Evolutionary conservation across 306 rosid genomes (phyloP).

Genomic region (Astragalus glycyphyllos): DNA sequence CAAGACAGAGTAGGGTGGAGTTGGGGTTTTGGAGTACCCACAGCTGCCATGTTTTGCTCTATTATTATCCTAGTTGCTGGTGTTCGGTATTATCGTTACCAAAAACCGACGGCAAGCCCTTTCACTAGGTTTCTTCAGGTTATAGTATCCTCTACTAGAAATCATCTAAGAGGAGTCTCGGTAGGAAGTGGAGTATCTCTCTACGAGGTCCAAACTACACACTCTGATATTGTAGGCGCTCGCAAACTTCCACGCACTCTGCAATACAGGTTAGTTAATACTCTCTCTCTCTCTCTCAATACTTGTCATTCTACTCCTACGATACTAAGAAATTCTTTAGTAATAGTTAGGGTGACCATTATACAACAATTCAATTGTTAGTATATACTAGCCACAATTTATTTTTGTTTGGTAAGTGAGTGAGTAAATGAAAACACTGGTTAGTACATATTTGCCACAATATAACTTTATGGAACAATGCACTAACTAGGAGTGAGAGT

Average conservation of each 20-base stretch:
- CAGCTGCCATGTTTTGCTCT: conserved; percentile 42
- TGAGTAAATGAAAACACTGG: no score
- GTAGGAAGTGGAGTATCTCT: conserved; percentile 31
- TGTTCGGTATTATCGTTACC: conserved; percentile 46
- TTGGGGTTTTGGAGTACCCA: conserved; percentile 61
- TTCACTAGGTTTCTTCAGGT: conserved; percentile 64
- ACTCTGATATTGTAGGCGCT: conserved; percentile 56
- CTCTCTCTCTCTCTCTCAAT: no score
- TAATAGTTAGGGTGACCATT: no score
- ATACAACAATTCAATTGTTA: no score
- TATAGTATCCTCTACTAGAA: conserved; percentile 47
- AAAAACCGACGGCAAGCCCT: conserved; percentile 69
- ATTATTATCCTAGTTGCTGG: conserved; percentile 46
- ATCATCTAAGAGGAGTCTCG: conserved; percentile 49
- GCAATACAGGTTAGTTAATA: conserved; percentile 44
- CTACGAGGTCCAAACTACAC: conserved; percentile 52
- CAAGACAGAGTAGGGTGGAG: conserved; percentile 54
- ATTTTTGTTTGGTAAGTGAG: no score
- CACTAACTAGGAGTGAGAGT: no score
- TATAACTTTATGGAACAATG: no score
- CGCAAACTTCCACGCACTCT: conserved; percentile 50
- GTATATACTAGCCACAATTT: no score
- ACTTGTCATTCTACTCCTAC: no score
- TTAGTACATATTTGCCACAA: no score
- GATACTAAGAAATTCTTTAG: no score